phyloP scores from a whole-genome alignment of 441 rosid genomes.

The Aleurites moluccanus region DNA sequence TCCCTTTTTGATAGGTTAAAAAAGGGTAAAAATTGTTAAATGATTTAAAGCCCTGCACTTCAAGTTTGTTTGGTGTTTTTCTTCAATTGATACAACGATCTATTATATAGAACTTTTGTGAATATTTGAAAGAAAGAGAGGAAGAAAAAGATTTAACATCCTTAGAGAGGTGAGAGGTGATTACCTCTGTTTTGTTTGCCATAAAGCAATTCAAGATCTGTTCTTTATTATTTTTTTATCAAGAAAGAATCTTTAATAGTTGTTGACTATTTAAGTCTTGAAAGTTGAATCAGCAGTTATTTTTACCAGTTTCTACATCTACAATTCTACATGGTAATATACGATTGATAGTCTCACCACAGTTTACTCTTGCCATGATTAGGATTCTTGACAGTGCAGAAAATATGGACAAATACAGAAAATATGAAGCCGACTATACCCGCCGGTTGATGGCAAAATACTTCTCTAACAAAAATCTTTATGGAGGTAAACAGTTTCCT shows the following conservation, averaged over 20 bases:
- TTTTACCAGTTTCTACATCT: neutral
- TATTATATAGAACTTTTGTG: neutral
- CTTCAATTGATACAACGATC: neutral
- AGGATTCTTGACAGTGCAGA: constrained; percentile 51
- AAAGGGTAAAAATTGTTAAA: neutral
- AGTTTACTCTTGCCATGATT: constrained; percentile 12
- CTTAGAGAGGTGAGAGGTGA: too few species aligned
- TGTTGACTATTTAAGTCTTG: neutral
- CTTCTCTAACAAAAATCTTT: constrained; percentile 55
- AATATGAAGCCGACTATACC: constrained; percentile 59
- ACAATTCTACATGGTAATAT: neutral
- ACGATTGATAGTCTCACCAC: neutral
- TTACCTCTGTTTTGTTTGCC: too few species aligned
- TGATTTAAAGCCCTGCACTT: neutral
- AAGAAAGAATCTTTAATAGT: neutral
- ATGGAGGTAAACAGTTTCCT: constrained; percentile 50
- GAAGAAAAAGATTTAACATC: neutral
- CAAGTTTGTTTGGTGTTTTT: neutral
- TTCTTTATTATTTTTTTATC: neutral
- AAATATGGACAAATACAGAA: constrained; percentile 51
- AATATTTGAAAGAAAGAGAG: too few species aligned
- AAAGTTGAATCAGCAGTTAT: constrained; percentile 5
- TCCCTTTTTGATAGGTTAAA: neutral
- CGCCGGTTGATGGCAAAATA: constrained; percentile 54
- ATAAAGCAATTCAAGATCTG: neutral